These are phyloP conservation scores for Candida ipomoeae DNA, from an alignment of 805 yeast genomes.

Conservation along the genomic window DNA sequence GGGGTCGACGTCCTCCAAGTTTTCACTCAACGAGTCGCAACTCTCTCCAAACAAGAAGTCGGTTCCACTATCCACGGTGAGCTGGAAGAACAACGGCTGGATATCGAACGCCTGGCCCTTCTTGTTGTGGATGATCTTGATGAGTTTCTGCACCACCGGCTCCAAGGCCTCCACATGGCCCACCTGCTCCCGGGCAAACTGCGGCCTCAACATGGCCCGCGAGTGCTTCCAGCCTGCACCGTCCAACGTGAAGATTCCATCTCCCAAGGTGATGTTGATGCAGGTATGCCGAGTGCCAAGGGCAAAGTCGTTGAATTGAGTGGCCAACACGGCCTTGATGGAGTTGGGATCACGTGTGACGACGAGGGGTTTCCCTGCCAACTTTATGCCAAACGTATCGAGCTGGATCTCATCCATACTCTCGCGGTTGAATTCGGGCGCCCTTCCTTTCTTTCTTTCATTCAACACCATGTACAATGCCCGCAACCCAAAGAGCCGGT, in stretches of 20 bases:
- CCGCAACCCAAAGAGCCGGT: conserved; percentile 12
- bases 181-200: conserved; percentile 26
- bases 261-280: conserved; percentile 21
- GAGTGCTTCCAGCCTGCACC: conserved; percentile 29
- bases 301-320: conserved; percentile 24
- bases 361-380: conserved; percentile 11
- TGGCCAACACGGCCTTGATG: conserved; percentile 26
- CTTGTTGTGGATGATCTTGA: conserved; percentile 13
- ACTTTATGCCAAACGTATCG: conserved; percentile 6
- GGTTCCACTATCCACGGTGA: conserved; percentile 18
- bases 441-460: conserved; percentile 8
- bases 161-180: conserved; percentile 25
- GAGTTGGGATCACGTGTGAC: conserved; percentile 22
- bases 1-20: conserved; percentile 4
- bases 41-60: conserved; percentile 18
- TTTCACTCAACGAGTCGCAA: conserved; percentile 14
- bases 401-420: conserved; percentile 4
- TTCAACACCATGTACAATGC: conserved; percentile 5
- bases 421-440: conserved; percentile 9
- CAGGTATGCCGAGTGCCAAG: conserved; percentile 23
- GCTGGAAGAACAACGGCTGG: conserved; percentile 16
- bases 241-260: conserved; percentile 27
- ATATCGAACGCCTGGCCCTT: conserved; percentile 11
- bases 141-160: conserved; percentile 20
- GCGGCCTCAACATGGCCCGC: conserved; percentile 27